Base-by-base conservation (phyloP, 306 rosid species). In the Medicago lupulina region DNA sequence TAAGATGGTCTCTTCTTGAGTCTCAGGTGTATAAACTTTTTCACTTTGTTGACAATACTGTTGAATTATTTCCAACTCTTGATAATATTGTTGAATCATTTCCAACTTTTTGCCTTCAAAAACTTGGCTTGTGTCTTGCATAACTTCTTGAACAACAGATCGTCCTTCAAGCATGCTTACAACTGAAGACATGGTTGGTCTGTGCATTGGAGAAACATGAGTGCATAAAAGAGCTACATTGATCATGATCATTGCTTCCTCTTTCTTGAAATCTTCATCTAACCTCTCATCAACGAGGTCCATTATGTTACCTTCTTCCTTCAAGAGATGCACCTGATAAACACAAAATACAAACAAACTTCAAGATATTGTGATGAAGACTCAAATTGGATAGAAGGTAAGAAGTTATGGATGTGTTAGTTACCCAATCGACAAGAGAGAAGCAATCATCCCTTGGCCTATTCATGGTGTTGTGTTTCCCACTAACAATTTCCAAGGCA, bases 401-500 rank as follows among this genome's bases (percentile, higher is more conserved):
- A 11, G 51, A 0, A 34, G 60, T 7, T 36, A 25, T 6, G 12
- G 28, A 43, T 60, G 19, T 23, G 53, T 6, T 9, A 21, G 47
- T 80, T 87, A 85, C 89, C 89, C 86, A 86, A 73, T 89, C 94
- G 69, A 87, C 79, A 78, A 89, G 87, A 72, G 76, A 76, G 75
- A 87, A 78, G 21, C 79, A 75, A 11, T 84, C 86, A 16, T 83
- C 88, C 61, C 77, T 83, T 39, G 89, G 58, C 75, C 80, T 55
- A 51, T 76, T 19, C 76, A 53, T 85, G 47, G 88, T 82, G 82
- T 87, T 91, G 84, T 85, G 75, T 59, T 82, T 87, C 43, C 94
- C 96, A 58, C 91, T 74, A 13, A 88, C 87, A 41, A 91, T 85
- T 83, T 93, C 98, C 78, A 89, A 71, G 1, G 87, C 86, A 19